Conservation (phyloP, 257 asterid genomes). For the Craterostigma plantagineum region DNA sequence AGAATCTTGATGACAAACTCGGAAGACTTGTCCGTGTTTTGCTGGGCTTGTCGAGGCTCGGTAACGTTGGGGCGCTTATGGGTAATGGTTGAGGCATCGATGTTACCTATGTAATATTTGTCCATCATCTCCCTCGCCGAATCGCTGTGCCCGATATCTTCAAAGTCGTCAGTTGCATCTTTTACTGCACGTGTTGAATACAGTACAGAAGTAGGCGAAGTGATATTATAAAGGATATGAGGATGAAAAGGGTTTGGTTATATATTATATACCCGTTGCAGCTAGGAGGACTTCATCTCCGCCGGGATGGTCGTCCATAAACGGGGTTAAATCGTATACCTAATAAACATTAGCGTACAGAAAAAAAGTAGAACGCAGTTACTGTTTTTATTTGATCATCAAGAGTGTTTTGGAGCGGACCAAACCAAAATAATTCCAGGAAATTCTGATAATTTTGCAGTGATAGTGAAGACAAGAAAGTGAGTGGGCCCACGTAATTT, state of each 20-base stretch:
- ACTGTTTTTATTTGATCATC: too few species aligned
- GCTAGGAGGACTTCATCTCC: constrained; percentile 83
- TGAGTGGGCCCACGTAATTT: too few species aligned
- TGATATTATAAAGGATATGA: not conserved
- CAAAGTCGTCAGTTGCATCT: constrained; percentile 34
- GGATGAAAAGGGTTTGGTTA: not conserved
- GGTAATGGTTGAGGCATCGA: constrained; percentile 49
- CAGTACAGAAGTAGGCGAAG: not conserved
- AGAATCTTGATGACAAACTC: constrained; percentile 49
- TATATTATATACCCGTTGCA: constrained; percentile 55
- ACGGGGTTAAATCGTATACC: constrained; percentile 26
- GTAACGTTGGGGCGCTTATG: constrained; percentile 22
- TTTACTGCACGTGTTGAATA: constrained; percentile 32
- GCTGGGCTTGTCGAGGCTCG: constrained; percentile 8
- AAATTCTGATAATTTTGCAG: too few species aligned
- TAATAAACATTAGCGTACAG: too few species aligned
- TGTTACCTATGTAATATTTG: constrained; percentile 49
- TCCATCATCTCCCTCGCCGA: constrained; percentile 48
- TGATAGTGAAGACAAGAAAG: too few species aligned
- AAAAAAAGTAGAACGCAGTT: too few species aligned
- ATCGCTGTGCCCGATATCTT: constrained; percentile 72
- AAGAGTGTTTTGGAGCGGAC: too few species aligned
- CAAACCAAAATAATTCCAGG: too few species aligned
- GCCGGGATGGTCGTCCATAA: constrained; percentile 96
- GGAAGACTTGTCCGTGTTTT: constrained; percentile 38